These are phyloP conservation scores for Pseudozyma hubeiensis DNA, from an alignment of 1,284 basidiomycete species.

Conservation along the genomic window DNA sequence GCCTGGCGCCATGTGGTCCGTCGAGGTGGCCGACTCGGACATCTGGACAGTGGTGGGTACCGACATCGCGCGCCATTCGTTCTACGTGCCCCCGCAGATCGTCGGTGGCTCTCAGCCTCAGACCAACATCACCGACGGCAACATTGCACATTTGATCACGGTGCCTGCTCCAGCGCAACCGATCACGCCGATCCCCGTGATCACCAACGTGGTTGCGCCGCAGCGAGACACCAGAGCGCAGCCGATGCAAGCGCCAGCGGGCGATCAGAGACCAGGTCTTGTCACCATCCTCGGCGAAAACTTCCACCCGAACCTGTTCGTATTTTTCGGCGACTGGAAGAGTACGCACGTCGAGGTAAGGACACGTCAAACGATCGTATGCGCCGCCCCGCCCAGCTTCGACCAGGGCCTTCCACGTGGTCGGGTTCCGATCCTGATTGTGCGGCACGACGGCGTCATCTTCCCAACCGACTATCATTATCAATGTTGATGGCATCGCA, in stretches of 20 bases:
- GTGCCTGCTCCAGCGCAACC: constrained; percentile 70
- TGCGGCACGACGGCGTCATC: constrained; percentile 88
- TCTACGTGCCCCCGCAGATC: constrained; percentile 67
- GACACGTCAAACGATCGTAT: constrained; percentile 80
- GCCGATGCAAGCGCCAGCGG: constrained; percentile 26
- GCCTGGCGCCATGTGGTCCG: constrained; percentile 51
- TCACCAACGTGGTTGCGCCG: constrained; percentile 80
- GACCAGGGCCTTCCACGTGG: constrained; percentile 47
- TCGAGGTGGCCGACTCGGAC: constrained; percentile 73
- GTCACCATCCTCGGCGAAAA: constrained; percentile 89
- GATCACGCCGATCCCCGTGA: constrained; percentile 58
- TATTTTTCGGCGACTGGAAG: constrained; percentile 89
- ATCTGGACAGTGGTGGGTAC: constrained; percentile 94
- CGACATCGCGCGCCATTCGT: constrained; percentile 69
- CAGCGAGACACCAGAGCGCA: constrained; percentile 75
- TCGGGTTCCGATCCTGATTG: constrained; percentile 81
- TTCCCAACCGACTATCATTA: constrained; percentile 77
- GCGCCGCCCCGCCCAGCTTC: constrained; percentile 60
- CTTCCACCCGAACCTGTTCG: constrained; percentile 82
- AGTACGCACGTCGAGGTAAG: constrained; percentile 87
- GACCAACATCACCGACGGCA: constrained; percentile 28
- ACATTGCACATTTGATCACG: constrained; percentile 55
- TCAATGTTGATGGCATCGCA: constrained; percentile 29
- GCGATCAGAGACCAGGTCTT: constrained; percentile 74
- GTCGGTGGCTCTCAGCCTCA: constrained; percentile 43